A percentile compares a stretch with the other conserved stretches of the same genome.
These are phyloP conservation scores for Eimeria acervulina DNA, from an alignment of 169 alveolate species.

Conservation along the genomic window DNA sequence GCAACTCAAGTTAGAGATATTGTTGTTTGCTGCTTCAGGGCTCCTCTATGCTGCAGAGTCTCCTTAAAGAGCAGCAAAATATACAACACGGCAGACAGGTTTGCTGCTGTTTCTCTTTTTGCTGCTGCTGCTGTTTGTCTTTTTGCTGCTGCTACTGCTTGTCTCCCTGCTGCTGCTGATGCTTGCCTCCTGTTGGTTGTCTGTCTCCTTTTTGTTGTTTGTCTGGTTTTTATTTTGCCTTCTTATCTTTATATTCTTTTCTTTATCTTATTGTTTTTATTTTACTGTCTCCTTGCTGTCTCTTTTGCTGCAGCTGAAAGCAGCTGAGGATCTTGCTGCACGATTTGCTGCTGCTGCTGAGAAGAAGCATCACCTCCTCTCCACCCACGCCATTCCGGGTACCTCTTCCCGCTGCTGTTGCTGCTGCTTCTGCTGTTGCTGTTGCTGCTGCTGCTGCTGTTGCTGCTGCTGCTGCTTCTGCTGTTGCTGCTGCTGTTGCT, in stretches of 20 bases:
- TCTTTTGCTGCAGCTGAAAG: not conserved
- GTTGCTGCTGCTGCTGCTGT: not conserved
- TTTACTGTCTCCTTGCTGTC: too few relatives aligned
- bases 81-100: not conserved
- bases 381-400: conserved; percentile 22
- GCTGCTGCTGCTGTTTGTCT: not conserved
- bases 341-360: not conserved
- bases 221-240: not conserved
- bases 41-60: too few relatives aligned
- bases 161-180: not conserved
- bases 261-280: not conserved
- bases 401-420: not conserved
- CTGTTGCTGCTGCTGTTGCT: not conserved
- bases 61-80: too few relatives aligned
- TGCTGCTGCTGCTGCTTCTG: not conserved
- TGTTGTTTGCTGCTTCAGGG: too few relatives aligned
- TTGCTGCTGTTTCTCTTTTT: conserved; percentile 7
- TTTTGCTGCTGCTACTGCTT: not conserved
- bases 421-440: not conserved
- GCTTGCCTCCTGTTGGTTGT: not conserved
- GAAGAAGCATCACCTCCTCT: not conserved
- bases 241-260: not conserved
- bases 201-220: too few relatives aligned
- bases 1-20: too few relatives aligned
- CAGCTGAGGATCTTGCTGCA: not conserved